phyloP scores from a whole-genome alignment of 163 green algal genomes.

The Volvox carteri region DNA sequence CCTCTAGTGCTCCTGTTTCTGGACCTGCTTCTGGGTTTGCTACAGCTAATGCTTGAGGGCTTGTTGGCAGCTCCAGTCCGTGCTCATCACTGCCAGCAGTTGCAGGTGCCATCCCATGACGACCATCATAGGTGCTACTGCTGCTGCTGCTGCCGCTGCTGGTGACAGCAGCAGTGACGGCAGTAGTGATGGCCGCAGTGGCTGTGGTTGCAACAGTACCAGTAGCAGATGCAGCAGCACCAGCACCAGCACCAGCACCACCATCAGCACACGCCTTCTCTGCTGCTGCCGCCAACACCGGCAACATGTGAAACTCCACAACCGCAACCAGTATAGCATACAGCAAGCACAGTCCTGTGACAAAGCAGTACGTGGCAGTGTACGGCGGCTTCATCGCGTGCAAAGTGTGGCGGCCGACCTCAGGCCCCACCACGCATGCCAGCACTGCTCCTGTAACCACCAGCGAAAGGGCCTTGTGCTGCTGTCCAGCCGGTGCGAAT shows the following conservation, averaged over 20 bases:
- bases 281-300: background rate
- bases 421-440: background rate
- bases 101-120: too few species aligned
- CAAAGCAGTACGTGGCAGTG: slow-evolving; percentile 16
- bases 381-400: background rate
- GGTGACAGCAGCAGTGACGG: background rate
- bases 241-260: too few species aligned
- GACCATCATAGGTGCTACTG: background rate
- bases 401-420: slow-evolving; percentile 22
- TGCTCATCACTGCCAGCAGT: too few species aligned
- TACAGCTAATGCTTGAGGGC: too few species aligned
- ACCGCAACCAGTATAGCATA: background rate
- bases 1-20: too few species aligned
- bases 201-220: too few species aligned
- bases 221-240: too few species aligned
- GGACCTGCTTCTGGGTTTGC: too few species aligned
- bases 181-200: too few species aligned
- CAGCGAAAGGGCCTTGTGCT: slow-evolving; percentile 4
- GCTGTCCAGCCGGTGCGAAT: slow-evolving; percentile 1
- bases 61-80: too few species aligned
- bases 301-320: background rate
- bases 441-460: slow-evolving; percentile 36
- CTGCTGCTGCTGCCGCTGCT: background rate
- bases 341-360: background rate
- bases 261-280: background rate